These are phyloP conservation scores for Acidomyces sp. DNA, from an alignment of 495 filamentous ascomycete genomes.

Conservation along the genomic window DNA sequence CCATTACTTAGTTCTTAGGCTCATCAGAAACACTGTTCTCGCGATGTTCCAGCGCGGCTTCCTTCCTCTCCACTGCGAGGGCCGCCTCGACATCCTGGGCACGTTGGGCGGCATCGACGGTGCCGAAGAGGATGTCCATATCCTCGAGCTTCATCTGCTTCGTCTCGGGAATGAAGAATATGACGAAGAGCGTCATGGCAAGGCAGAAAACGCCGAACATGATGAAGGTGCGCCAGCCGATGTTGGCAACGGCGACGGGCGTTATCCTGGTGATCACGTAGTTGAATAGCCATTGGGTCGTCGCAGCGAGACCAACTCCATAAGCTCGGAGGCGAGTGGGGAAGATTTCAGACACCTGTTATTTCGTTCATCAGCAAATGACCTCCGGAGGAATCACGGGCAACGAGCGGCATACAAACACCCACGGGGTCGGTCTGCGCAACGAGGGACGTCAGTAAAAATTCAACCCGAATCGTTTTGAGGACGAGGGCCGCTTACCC, in stretches of 20 bases:
- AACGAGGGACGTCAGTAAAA: background rate
- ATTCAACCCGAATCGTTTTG: conserved; percentile 33
- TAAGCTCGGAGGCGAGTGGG: conserved; percentile 55
- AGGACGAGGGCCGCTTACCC: conserved; percentile 6
- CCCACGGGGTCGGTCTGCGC: conserved; percentile 2
- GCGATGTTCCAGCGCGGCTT: no score
- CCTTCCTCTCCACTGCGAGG: no score
- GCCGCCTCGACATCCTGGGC: background rate
- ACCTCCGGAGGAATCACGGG: no score
- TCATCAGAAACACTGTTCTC: no score
- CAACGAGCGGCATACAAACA: conserved; percentile 1
- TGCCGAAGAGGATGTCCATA: conserved; percentile 16
- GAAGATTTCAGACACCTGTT: conserved; percentile 60
- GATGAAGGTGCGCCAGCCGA: conserved; percentile 53
- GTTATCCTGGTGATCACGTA: conserved; percentile 64
- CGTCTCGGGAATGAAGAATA: conserved; percentile 61
- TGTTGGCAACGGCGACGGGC: conserved; percentile 55
- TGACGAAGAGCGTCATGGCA: conserved; percentile 55
- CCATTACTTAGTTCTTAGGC: no score
- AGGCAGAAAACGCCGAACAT: conserved; percentile 63
- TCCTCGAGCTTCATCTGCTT: conserved; percentile 10
- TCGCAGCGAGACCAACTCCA: conserved; percentile 48
- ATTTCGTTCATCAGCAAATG: conserved; percentile 22
- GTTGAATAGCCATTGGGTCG: conserved; percentile 40
- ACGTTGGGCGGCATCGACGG: background rate